Evolutionary conservation across 1,284 basidiomycete genomes (phyloP), one percentile per base, ranked within the genome.

Genomic region (Apiotrichum mycotoxinovorans): DNA sequence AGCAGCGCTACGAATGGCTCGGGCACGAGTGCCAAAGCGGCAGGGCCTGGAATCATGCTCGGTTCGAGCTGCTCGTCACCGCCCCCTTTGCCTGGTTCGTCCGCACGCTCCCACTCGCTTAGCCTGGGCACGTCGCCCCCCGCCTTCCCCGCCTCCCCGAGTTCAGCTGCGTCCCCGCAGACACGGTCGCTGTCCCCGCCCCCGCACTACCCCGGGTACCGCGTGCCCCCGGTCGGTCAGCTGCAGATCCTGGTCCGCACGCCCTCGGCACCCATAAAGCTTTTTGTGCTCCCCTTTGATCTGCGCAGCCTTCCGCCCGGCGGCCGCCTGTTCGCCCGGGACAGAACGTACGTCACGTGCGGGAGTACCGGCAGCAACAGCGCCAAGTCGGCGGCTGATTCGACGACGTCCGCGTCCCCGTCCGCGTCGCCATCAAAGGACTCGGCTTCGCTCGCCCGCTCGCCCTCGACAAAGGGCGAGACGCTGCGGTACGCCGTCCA

Each of bases 261-360:
- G 26, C 67, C 77, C 3, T 68, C 71, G 26, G 66, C 71, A 25
- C 74, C 80, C 0, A 66, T 80, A 64, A 80, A 81, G 64, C 76
- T 79, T 12, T 82, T 82, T 57, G 65, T 82, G 2, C 65, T 82
- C 4, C 79, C 80, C 0, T 82, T 82, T 60, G 80, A 82, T 59
- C 68, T 82, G 12, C 65, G 71, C 4, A 64, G 67, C 8, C 67
- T 82, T 52, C 56, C 61, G 2, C 25, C 65, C 8, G 74, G 75
- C 5, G 74, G 69, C 1, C 59, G 72, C 30, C 33, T 78, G n/a
- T 59, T 76, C 7, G 66, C 69, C 1, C 64, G 75, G 27, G 76
- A 78, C 49, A 56, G 74, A 47, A 73, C 66, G 11, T 76, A 71
- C 54, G 64, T 70, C 17, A 51, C 59, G 4, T 25, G 5, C n/a